These are phyloP conservation scores for Phlyctochytrium arcticum DNA, from an alignment of 192 early-diverging fungal genomes.

Conservation along the genomic window DNA sequence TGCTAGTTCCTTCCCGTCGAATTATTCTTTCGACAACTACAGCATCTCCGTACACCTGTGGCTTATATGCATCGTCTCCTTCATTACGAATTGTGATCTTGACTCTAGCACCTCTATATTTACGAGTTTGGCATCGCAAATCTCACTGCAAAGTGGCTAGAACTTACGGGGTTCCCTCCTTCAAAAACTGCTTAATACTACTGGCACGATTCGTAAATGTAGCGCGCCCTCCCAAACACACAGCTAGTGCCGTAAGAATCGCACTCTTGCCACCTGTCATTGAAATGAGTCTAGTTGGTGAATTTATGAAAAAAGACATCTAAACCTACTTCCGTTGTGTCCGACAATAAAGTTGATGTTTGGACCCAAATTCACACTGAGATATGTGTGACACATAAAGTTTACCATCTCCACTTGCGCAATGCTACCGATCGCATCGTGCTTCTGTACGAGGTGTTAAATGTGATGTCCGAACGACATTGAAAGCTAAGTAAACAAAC, in stretches of 20 bases:
- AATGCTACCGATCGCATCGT: constrained; percentile 59
- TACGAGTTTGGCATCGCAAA: neutral
- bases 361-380: constrained; percentile 72
- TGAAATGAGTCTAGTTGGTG: too few species aligned
- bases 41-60: constrained; percentile 70
- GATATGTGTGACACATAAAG: constrained; percentile 93
- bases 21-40: constrained; percentile 85
- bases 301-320: too few species aligned
- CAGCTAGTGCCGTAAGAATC: constrained; percentile 83
- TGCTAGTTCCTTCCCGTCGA: constrained; percentile 43
- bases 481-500: too few species aligned
- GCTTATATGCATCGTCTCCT: constrained; percentile 82
- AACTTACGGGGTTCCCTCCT: constrained; percentile 70
- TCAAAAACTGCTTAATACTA: constrained; percentile 72
- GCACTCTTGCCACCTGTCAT: constrained; percentile 88
- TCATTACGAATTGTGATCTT: constrained; percentile 72
- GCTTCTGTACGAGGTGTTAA: neutral
- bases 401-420: constrained; percentile 79
- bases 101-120: constrained; percentile 55
- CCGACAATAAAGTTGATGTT: constrained; percentile 97
- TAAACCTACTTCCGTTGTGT: constrained; percentile 82
- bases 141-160: neutral
- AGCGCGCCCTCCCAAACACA: constrained; percentile 92
- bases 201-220: constrained; percentile 79
- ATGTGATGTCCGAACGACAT: too few species aligned